phyloP scores from a whole-genome alignment of 306 rosid genomes.

The Malus fusca region DNA sequence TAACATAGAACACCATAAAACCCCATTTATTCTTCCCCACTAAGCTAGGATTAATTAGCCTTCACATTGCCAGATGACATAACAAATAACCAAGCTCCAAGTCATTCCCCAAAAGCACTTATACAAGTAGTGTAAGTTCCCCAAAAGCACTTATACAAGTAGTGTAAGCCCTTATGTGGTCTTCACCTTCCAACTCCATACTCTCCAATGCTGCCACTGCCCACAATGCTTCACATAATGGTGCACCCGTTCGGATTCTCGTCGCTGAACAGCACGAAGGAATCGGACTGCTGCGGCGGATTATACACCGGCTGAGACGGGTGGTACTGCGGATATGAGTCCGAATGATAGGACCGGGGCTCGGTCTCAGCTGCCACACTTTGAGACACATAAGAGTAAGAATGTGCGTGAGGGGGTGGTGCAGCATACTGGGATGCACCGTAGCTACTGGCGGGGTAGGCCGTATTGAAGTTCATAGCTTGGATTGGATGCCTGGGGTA shows the following conservation, averaged over 20 bases:
- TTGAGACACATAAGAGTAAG: conserved; percentile 15
- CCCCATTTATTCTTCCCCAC: neutral
- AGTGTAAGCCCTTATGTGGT: neutral
- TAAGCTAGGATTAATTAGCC: neutral
- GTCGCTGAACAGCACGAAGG: conserved; percentile 62
- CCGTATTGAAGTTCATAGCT: conserved; percentile 30
- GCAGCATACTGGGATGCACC: conserved; percentile 42
- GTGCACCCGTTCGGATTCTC: conserved; percentile 78
- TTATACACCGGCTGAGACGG: neutral
- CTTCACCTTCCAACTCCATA: neutral
- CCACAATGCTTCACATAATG: conserved; percentile 27
- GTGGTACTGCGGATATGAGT: neutral
- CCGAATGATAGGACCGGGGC: conserved; percentile 17
- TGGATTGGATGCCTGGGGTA: conserved; percentile 16
- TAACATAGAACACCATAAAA: neutral
- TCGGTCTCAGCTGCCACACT: conserved; percentile 19
- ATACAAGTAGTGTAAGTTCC: conserved; percentile 33
- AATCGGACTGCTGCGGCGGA: conserved; percentile 19
- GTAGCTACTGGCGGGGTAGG: conserved; percentile 32
- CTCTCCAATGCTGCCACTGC: too few relatives aligned
- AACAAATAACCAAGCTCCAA: conserved; percentile 12
- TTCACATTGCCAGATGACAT: neutral
- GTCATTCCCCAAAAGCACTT: conserved; percentile 14
- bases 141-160: conserved; percentile 31
- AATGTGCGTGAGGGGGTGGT: conserved; percentile 23